These are phyloP conservation scores for Talaromyces trachyspermus DNA, from an alignment of 495 filamentous ascomycete species.

Conservation along the genomic window DNA sequence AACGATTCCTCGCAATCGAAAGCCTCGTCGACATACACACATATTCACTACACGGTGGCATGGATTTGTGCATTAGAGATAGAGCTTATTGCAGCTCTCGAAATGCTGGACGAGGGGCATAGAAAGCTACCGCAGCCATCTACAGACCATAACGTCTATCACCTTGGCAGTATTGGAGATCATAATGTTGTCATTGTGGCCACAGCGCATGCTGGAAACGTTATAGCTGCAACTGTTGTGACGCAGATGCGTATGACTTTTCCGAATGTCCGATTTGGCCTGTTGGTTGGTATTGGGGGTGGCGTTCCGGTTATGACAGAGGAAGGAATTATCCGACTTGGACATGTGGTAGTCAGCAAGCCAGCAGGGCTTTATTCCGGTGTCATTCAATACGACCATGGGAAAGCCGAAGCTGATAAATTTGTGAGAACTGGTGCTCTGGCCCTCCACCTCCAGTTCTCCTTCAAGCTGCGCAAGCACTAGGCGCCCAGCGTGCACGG, in stretches of 20 bases:
- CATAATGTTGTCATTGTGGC: constrained; percentile 30
- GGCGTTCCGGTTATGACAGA: constrained; percentile 19
- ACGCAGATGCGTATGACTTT: constrained; percentile 20
- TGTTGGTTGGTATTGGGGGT: constrained; percentile 25
- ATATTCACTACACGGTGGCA: constrained; percentile 21
- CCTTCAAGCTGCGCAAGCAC: constrained; percentile 14
- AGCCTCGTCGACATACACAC: background rate
- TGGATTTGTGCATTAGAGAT: constrained; percentile 27
- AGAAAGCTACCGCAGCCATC: constrained; percentile 10
- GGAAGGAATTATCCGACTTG: constrained; percentile 22
- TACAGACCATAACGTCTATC: constrained; percentile 22
- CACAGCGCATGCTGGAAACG: constrained; percentile 14
- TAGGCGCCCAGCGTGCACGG: constrained; percentile 7
- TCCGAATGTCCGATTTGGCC: constrained; percentile 12
- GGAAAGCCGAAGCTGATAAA: constrained; percentile 16
- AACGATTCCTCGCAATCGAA: background rate
- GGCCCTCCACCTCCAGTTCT: constrained; percentile 15
- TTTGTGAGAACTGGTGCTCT: constrained; percentile 15
- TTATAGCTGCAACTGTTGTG: constrained; percentile 16
- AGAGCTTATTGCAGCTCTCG: constrained; percentile 22
- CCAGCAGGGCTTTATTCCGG: constrained; percentile 17
- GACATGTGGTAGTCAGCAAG: constrained; percentile 27
- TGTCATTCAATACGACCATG: constrained; percentile 21
- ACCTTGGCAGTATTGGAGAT: constrained; percentile 21
- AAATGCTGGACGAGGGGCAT: constrained; percentile 25